phyloP scores from a whole-genome alignment of 2,329 filamentous ascomycete species.

The Mollisiaceae sp. region DNA sequence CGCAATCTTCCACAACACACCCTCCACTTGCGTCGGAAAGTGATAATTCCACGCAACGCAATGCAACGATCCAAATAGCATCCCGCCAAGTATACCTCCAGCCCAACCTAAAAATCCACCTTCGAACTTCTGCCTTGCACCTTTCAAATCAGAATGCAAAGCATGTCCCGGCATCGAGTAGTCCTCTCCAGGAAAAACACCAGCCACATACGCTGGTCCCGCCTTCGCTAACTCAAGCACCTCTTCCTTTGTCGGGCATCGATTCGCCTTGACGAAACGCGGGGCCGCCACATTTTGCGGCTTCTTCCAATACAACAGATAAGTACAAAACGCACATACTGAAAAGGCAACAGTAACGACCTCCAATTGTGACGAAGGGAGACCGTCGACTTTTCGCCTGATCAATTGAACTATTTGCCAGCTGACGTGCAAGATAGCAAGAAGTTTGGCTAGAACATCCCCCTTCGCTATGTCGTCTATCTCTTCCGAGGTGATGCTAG shows the following conservation, averaged over 20 bases:
- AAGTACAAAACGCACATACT: background rate
- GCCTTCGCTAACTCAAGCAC: background rate
- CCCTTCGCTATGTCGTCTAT: conserved; percentile 8
- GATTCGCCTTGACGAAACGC: background rate
- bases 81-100: background rate
- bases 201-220: conserved; percentile 8
- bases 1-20: conserved; percentile 13
- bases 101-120: background rate
- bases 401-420: conserved; percentile 12
- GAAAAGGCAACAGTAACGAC: conserved; percentile 9
- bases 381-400: background rate
- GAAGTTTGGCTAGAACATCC: conserved; percentile 8
- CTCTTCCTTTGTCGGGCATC: conserved; percentile 11
- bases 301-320: conserved; percentile 9
- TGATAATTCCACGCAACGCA: conserved; percentile 21
- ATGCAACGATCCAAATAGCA: conserved; percentile 12
- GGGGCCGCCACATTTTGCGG: conserved; percentile 10
- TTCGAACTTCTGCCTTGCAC: background rate
- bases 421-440: conserved; percentile 3
- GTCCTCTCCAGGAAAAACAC: background rate
- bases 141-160: background rate
- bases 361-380: conserved; percentile 13
- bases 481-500: background rate
- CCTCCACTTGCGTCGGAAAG: conserved; percentile 20
- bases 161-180: conserved; percentile 9